These are phyloP conservation scores for Stemphylium lycopersici DNA, from an alignment of 2,329 filamentous ascomycete species.

Conservation along the genomic window DNA sequence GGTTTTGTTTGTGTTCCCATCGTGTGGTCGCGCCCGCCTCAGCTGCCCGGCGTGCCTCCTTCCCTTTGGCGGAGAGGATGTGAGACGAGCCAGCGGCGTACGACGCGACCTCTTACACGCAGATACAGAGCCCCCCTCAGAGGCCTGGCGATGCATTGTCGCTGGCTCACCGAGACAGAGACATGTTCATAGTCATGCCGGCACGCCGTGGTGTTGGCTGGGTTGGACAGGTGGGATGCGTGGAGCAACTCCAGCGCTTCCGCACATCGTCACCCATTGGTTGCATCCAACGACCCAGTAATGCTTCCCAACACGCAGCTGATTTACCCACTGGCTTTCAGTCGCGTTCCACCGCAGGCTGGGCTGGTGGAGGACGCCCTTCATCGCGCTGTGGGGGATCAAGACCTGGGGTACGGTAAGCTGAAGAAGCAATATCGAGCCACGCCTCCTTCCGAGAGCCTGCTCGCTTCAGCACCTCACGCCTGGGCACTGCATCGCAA, in stretches of 20 bases:
- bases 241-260: constrained; percentile 16
- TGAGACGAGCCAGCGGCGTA: constrained; percentile 9
- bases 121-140: not conserved
- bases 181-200: not conserved
- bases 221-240: constrained; percentile 12
- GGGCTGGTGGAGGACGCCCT: constrained; percentile 14
- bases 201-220: not conserved
- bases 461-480: constrained; percentile 7
- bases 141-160: not conserved
- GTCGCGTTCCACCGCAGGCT: constrained; percentile 28
- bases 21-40: constrained; percentile 1
- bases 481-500: constrained; percentile 16
- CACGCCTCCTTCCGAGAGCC: constrained; percentile 9
- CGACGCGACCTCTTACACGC: not conserved
- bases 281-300: constrained; percentile 25
- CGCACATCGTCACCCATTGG: constrained; percentile 15
- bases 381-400: constrained; percentile 24
- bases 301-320: constrained; percentile 10
- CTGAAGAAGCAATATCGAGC: constrained; percentile 23
- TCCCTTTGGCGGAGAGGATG: constrained; percentile 6
- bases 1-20: constrained; percentile 13
- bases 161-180: too few species aligned
- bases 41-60: not conserved
- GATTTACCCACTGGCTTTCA: constrained; percentile 22
- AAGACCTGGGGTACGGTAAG: constrained; percentile 29